Conservation (phyloP, 225 moss, liverwort and hornwort species). For the Thuidium tamariscinum region DNA sequence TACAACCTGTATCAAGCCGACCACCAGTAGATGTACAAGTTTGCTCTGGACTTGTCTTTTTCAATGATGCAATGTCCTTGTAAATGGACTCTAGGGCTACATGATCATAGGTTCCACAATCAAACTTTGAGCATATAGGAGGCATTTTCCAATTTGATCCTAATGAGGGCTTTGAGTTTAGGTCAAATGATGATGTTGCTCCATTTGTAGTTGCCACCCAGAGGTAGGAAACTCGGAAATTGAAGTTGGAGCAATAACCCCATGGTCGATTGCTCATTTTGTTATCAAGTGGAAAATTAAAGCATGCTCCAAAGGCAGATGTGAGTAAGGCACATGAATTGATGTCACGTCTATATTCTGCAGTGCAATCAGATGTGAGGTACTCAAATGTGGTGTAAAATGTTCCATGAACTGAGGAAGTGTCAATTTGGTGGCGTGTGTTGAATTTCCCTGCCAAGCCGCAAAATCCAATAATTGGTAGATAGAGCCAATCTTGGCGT, state of each 20-base stretch:
- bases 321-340: background rate
- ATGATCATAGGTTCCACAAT: background rate
- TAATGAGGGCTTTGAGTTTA: background rate
- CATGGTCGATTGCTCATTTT: background rate
- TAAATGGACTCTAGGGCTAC: background rate
- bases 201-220: background rate
- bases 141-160: background rate
- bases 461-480: background rate
- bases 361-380: constrained; percentile 21
- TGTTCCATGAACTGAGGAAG: background rate
- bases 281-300: background rate
- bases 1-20: background rate
- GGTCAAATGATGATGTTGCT: background rate
- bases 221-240: constrained; percentile 20
- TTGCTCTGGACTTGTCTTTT: background rate
- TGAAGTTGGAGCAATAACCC: constrained; percentile 33
- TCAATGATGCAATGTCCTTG: background rate
- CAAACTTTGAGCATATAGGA: background rate
- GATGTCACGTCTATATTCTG: constrained; percentile 7
- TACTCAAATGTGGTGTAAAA: constrained; percentile 29
- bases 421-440: background rate
- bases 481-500: background rate
- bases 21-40: background rate
- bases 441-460: constrained; percentile 1
- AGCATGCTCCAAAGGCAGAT: background rate